Percentiles rank a stretch among this genome's conserved stretches.
phyloP scores from a whole-genome alignment of 1,139 yeast genomes.

The Yamadazyma dushanensis region DNA sequence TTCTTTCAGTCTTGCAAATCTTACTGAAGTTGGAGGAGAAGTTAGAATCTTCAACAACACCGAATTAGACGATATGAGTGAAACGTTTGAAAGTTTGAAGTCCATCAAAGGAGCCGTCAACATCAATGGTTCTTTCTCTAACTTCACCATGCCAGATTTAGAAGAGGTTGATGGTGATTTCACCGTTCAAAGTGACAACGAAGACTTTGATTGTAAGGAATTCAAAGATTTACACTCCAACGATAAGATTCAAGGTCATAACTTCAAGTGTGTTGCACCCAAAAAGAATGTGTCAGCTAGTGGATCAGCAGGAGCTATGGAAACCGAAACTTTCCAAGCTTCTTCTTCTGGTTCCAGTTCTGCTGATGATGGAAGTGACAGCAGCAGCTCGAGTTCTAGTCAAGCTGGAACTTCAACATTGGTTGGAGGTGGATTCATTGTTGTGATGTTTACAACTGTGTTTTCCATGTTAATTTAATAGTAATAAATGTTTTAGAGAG shows the following conservation, averaged over 20 bases:
- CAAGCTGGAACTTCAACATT: slow-evolving; percentile 11
- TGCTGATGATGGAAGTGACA: slow-evolving; percentile 8
- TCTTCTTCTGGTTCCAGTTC: slow-evolving; percentile 12
- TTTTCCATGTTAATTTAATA: slow-evolving; percentile 12
- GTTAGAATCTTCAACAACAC: slow-evolving; percentile 46
- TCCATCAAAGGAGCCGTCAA: slow-evolving; percentile 46
- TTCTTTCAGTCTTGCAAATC: slow-evolving; percentile 27
- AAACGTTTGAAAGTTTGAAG: slow-evolving; percentile 31
- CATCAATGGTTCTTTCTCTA: slow-evolving; percentile 39
- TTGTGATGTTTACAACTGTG: slow-evolving; percentile 12
- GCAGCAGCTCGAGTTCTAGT: slow-evolving; percentile 11
- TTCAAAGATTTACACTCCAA: slow-evolving; percentile 34
- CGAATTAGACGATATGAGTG: slow-evolving; percentile 34
- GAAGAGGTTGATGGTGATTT: slow-evolving; percentile 47
- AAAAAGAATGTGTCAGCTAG: slow-evolving; percentile 20
- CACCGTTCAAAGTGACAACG: slow-evolving; percentile 34
- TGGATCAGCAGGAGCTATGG: slow-evolving; percentile 16
- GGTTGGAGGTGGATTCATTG: slow-evolving; percentile 15
- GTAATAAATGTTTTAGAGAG: too few species aligned
- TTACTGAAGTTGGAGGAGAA: slow-evolving; percentile 44
- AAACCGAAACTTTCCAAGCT: slow-evolving; percentile 19
- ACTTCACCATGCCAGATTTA: slow-evolving; percentile 41
- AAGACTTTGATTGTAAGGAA: slow-evolving; percentile 39
- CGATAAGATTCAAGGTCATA: slow-evolving; percentile 46
- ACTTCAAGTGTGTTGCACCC: slow-evolving; percentile 45